Base-by-base conservation (phyloP, 495 filamentous ascomycete species). In the Aeminium ludgeri region DNA sequence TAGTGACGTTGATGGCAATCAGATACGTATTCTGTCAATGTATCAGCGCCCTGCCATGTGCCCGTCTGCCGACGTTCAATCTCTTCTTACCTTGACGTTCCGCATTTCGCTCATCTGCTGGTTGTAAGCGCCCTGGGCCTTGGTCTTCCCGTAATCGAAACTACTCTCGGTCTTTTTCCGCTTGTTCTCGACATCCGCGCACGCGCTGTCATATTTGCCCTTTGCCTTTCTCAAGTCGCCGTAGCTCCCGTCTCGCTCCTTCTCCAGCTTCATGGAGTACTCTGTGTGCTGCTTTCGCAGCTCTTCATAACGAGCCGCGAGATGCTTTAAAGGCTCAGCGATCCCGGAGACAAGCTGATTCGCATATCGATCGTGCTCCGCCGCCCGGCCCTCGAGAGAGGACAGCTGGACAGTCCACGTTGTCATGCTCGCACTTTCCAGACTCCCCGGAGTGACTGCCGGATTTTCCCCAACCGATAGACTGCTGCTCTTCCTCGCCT, bases 361-460 rank as follows among this genome's bases (percentile, higher is more conserved):
- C 4, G 73, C 79, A 54, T 77, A 89, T 38, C 74, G 69, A 45
- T 99, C 89, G 54, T 93, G 86, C 54, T 95, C 87, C 33, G 74
- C 72, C 15, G 91, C 89, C 40, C 82, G 69, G n/a, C 73, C 67
- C 60, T 96, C 89, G 10, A 95, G 69, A 0, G 86, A 84, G 6
- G 72, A 82, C 34, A 99, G 70, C 60, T 95, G 91, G 7, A 86
- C 86, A 10, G 81, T 81, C 89, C 89, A 99, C 25, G 89, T 96
- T 6, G 87, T 95, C 52, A 99, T 69, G 23, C 85, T 93, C 19
- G 91, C 87, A 56, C 86, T 87, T 55, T 99, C 89, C 40, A 99
- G 73, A 25, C 85, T 93, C 3, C 91, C 89, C 1, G 89, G 91
- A 4, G 89, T 96, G 71, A 95, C 76, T 47, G 70, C 74, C 32